phyloP scores from a whole-genome alignment of 495 filamentous ascomycete genomes.

The Evansstolkia leycettana region DNA sequence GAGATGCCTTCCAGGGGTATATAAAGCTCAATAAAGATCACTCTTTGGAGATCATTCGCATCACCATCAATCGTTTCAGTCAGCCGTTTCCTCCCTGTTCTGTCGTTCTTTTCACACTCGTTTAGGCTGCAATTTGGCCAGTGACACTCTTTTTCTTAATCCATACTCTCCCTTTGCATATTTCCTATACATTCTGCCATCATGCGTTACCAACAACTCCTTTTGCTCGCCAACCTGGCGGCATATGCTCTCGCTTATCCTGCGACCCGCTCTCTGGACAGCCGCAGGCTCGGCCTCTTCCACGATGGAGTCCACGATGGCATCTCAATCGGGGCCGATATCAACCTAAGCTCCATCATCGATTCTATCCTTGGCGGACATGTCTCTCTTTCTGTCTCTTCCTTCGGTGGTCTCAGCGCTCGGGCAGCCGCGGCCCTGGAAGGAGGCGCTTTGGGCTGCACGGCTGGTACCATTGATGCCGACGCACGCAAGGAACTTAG shows the following conservation, averaged over 20 bases:
- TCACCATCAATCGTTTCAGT: slow-evolving; percentile 5
- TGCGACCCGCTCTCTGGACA: slow-evolving; percentile 15
- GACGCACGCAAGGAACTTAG: slow-evolving; percentile 20
- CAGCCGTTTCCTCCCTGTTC: slow-evolving; percentile 12
- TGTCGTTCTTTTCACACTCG: slow-evolving; percentile 9
- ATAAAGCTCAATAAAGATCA: slow-evolving; percentile 25
- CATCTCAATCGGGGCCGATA: slow-evolving; percentile 7
- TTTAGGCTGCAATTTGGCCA: slow-evolving; percentile 2
- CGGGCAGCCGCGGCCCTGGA: slow-evolving; percentile 27
- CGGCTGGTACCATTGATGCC: slow-evolving; percentile 16
- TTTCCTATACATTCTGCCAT: slow-evolving; percentile 3
- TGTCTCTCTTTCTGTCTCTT: slow-evolving; percentile 7
- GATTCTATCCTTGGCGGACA: slow-evolving; percentile 12
- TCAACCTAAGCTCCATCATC: slow-evolving; percentile 13
- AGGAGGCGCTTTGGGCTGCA: slow-evolving; percentile 28
- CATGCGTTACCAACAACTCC: slow-evolving; percentile 26
- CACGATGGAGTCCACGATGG: slow-evolving; percentile 3
- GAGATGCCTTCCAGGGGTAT: slow-evolving; percentile 23
- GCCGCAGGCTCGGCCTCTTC: slow-evolving; percentile 15
- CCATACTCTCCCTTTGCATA: slow-evolving; percentile 10
- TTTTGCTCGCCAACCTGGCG: slow-evolving; percentile 29
- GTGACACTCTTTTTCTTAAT: slow-evolving; percentile 4
- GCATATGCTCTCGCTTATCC: slow-evolving; percentile 23
- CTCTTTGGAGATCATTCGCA: slow-evolving; percentile 1
- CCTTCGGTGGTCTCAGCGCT: slow-evolving; percentile 22